Base-by-base conservation (phyloP, 441 rosid genomes). In the Bocquillonia castaneifolia region DNA sequence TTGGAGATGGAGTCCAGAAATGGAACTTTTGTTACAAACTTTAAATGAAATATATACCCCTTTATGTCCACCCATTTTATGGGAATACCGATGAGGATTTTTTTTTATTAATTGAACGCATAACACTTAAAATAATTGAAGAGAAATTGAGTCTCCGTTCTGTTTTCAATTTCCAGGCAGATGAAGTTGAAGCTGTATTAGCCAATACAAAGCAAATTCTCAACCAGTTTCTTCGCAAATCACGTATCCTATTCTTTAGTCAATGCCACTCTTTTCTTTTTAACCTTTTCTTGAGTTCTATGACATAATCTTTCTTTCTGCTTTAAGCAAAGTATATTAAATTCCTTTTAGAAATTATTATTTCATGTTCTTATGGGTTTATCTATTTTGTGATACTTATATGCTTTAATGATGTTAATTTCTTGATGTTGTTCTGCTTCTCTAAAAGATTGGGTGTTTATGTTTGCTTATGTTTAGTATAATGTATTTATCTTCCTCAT, bases 171-270 rank as follows among this genome's bases (percentile, higher is more conserved):
- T 55, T 53, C 18, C 59, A 93, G 97, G 93, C 81, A 63, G 96
- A 93, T 69, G 93, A 88, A 81, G 90, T 88, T 52, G 96, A 93
- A 83, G 98, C 97, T 77, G 91, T 89, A 59, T 70, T 91, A 47
- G 93, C 98, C 73, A 93, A 93, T 82, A 85, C 96, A 71, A 93
- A 93, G 81, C 97, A 93, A 84, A 86, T 93, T 73, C 93, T 93
- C 52, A 85, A 82, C 73, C 98, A 91, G 81, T 89, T 91, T 81
- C 85, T 93, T 68, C 87, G 76, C 54, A 93, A 91, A 82, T 91
- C 98, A 78, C 50, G 97, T 93, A 93, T 88, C 95, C 89, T 85
- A 63, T 71, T 65, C 22, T 26, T 67, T n/a, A n/a, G n/a, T n/a
- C n/a, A n/a, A n/a, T n/a, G n/a, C n/a, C n/a, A n/a, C n/a, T 59